Evolutionary conservation across 331 rosid genomes (phyloP).

Genomic region (Ulmus americana): DNA sequence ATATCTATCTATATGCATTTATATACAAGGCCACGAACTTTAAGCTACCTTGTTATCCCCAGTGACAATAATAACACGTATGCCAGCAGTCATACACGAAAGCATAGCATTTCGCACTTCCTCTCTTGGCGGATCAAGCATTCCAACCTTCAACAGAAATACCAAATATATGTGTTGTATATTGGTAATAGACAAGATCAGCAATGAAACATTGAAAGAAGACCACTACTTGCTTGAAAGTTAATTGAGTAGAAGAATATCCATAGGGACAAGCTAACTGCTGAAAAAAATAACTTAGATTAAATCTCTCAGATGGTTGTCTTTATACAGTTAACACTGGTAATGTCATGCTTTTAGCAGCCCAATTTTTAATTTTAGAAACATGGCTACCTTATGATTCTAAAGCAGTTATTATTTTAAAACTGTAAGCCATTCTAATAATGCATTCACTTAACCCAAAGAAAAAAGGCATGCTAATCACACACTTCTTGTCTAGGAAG

Average conservation of each 20-base stretch:
- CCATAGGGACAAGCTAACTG: not conserved
- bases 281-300: not conserved
- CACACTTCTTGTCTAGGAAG: no score
- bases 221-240: not conserved
- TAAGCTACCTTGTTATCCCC: slow-evolving; percentile 91
- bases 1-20: not conserved
- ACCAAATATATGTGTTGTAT: slow-evolving; percentile 5
- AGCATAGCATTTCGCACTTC: slow-evolving; percentile 97
- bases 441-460: no score
- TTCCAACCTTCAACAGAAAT: slow-evolving; percentile 65
- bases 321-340: no score
- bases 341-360: no score
- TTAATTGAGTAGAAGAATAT: not conserved
- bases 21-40: slow-evolving; percentile 1
- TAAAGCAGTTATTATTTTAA: no score
- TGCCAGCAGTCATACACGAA: slow-evolving; percentile 95
- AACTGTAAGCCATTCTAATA: no score
- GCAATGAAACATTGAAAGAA: not conserved
- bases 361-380: no score
- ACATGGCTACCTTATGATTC: no score
- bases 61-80: slow-evolving; percentile 94
- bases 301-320: no score
- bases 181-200: not conserved
- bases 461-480: no score
- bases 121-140: slow-evolving; percentile 98